These are phyloP conservation scores for Aspergillus coremiiformis DNA, from an alignment of 495 filamentous ascomycete species.

Conservation along the genomic window DNA sequence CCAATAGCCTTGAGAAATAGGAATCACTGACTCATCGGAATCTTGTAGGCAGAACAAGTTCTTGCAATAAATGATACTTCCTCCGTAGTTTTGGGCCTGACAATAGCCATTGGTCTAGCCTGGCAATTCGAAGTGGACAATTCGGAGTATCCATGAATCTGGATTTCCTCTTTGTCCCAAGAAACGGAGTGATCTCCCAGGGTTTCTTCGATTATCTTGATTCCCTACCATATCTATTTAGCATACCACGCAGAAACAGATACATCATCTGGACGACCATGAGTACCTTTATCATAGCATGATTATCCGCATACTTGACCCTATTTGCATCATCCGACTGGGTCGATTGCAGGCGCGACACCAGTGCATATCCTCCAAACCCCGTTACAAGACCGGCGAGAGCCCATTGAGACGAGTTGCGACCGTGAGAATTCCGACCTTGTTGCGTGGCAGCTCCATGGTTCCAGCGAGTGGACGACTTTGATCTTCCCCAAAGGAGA, in stretches of 20 bases:
- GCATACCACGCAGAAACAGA: background rate
- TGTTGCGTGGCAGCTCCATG: background rate
- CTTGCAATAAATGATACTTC: slow-evolving; percentile 66
- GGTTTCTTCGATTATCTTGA: background rate
- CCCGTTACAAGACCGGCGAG: background rate
- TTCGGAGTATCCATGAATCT: slow-evolving; percentile 68
- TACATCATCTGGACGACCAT: background rate
- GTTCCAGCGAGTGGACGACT: background rate
- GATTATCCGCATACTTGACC: background rate
- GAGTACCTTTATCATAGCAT: background rate
- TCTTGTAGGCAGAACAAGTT: slow-evolving; percentile 61
- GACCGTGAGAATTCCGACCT: background rate
- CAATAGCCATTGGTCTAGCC: slow-evolving; percentile 60
- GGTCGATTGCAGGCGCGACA: background rate
- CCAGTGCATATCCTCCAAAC: background rate
- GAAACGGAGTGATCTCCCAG: slow-evolving; percentile 56
- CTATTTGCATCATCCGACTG: background rate
- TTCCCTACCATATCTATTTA: background rate
- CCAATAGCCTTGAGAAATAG: background rate
- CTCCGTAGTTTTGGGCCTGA: slow-evolving; percentile 61
- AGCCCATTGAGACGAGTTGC: background rate
- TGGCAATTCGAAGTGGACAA: slow-evolving; percentile 72
- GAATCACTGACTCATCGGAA: slow-evolving; percentile 50
- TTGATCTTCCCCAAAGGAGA: too few relatives aligned
- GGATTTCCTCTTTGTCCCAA: slow-evolving; percentile 67